A percentile compares a stretch with the other conserved stretches of the same genome.
Conservation (phyloP, 192 early-diverging fungal genomes). For the Dissophora ornata region DNA sequence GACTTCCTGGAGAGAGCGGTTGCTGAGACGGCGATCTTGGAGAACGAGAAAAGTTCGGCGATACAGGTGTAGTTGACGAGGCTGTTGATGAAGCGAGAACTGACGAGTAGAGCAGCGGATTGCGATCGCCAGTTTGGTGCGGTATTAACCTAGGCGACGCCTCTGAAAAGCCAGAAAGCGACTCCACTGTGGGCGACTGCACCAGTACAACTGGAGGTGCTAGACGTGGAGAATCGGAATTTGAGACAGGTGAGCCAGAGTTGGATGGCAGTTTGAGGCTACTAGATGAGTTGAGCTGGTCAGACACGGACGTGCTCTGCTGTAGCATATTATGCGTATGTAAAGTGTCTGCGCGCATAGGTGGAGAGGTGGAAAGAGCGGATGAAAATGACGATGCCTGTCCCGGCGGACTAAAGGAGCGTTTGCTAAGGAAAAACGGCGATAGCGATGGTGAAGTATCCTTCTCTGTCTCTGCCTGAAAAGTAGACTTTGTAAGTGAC, state of each 20-base stretch:
- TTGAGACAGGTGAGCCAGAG: neutral
- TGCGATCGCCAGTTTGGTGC: constrained; percentile 1
- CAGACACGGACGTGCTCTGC: constrained; percentile 2
- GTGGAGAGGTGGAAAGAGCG: constrained; percentile 24
- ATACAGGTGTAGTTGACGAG: constrained; percentile 8
- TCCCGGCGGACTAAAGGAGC: constrained; percentile 36
- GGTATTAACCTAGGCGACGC: neutral
- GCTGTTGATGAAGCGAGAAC: constrained; percentile 24
- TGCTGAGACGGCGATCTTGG: constrained; percentile 21
- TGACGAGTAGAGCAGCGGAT: constrained; percentile 34
- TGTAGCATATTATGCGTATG: constrained; percentile 21
- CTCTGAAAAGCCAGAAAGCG: constrained; percentile 3
- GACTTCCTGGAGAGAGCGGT: constrained; percentile 13
- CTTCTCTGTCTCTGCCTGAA: constrained; percentile 12
- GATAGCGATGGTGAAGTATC: constrained; percentile 42
- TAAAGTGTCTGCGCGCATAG: constrained; percentile 16
- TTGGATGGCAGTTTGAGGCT: neutral
- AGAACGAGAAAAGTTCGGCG: neutral
- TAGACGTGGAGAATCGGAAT: constrained; percentile 26
- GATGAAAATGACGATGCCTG: constrained; percentile 9
- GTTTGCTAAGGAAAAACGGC: constrained; percentile 37
- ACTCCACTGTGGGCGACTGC: constrained; percentile 38
- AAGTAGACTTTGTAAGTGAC: constrained; percentile 1
- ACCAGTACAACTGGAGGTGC: constrained; percentile 46
- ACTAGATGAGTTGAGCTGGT: neutral